Base-by-base conservation (phyloP, 2,329 filamentous ascomycete genomes). In the Phyllosticta citribraziliensis region DNA sequence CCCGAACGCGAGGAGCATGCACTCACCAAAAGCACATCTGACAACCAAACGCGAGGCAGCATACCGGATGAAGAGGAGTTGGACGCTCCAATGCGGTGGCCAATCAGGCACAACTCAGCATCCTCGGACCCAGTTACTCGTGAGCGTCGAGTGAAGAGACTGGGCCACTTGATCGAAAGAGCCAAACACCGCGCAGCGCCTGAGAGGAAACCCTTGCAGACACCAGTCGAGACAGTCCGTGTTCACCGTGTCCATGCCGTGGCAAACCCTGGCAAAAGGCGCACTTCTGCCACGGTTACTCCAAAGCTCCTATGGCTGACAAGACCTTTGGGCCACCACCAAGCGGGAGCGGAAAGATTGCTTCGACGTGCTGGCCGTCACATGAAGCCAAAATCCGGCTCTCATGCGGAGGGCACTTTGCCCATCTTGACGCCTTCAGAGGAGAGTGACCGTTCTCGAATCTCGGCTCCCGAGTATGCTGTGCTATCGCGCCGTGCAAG, bases 71-170 rank as follows among this genome's bases (percentile, higher is more conserved):
- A 57, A 27, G 54, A 61, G 4, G 55, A 52, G 4, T 3, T 51
- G 52, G 51, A 25, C 12, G 11, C 35, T 17, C 6, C 50, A 1
- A 27, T 51, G 20, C 47, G 33, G 19, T 62, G 60, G 60, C 60
- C 60, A 2, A 53, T 62, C 19, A 51, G 60, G 6, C 51, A 55
- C 22, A 50, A 20, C 24, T 62, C 60, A 17, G 55, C 60, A 12
- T 62, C 60, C 25, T 27, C 51, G 11, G 60, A 62, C 25, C 60
- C 60, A 19, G n/a, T 62, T 5, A 62, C 60, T 20, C 51, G 56
- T 1, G 60, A 51, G 8, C 20, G 60, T 17, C 22, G 60, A 22
- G 55, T 58, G 35, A 57, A 56, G 19, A 51, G 60, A 8, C 12
- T 62, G 30, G 55, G 47, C 12, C 22, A 30, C 19, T 54, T 62